Evolutionary conservation across 306 rosid species (phyloP), one percentile per base, ranked within the genome.

Genomic region (Morella rubra): DNA sequence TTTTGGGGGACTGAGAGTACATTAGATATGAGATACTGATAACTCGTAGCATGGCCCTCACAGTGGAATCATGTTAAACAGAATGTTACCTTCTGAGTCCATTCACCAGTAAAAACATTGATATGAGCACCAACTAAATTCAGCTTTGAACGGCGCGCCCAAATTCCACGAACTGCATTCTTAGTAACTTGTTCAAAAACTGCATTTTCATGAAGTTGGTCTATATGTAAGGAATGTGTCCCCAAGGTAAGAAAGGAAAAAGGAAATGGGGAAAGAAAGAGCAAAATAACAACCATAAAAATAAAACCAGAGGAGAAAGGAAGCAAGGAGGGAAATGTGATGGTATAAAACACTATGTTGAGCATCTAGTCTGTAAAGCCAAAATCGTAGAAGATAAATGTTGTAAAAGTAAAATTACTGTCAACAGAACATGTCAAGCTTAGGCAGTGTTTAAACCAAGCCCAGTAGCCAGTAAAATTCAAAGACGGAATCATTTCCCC

Each of bases 81-180:
- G 78, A 77, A 77, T 75, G 72, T 84, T 92, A 95, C 98, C 98
- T 95, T 95, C 78, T 95, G 98, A 75, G 98, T 95, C 97, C 97
- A 95, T 90, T 95, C 97, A 86, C 98, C 98, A 44, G 98, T 90
- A 90, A 95, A 95, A 77, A 95, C 97, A 86, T 95, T 92, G 75
- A 95, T 90, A 80, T 95, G 98, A 73, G 98, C 98, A 83, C 98
- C 98, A 78, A 95, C 96, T 85, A 95, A 81, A 84, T 95, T 90
- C 73, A 95, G 93, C 89, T 82, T 90, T 72, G 98, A 95, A 81
- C 98, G 98, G 32, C 90, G 91, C n/a, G 96, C 92, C 98, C 98
- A 95, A 72, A 95, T 82, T 80, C 96, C 98, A 54, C 51, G 95
- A 72, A 95, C 98, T 66, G 98, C 97, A 82, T 95, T 95, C 88